Evolutionary conservation across 2,329 filamentous ascomycete genomes (phyloP).

Genomic region (Fusarium sp.): DNA sequence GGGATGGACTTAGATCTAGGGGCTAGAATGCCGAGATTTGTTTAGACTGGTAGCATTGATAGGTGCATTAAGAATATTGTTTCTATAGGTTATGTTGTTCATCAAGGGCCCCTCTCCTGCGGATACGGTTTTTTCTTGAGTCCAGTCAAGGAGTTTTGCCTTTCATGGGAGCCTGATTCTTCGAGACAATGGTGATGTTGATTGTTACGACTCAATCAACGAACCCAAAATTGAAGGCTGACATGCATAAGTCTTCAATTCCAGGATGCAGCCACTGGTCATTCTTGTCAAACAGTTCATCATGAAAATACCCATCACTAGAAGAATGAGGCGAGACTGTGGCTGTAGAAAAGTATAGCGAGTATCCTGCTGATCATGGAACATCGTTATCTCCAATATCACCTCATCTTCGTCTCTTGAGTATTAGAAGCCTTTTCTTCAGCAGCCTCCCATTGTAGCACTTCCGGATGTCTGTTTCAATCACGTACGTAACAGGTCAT

Average conservation of each 20-base stretch:
- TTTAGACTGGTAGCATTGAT: constrained; percentile 12
- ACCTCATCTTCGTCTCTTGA: too few species aligned
- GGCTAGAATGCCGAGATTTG: not conserved
- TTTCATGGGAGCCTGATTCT: not conserved
- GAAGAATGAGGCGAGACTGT: too few species aligned
- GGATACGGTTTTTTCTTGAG: not conserved
- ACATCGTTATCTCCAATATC: too few species aligned
- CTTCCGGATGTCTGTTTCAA: too few species aligned
- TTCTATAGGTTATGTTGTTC: not conserved
- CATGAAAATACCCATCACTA: too few species aligned
- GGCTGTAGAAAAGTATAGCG: too few species aligned
- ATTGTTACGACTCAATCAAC: not conserved
- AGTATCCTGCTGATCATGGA: too few species aligned
- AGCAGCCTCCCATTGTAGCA: too few species aligned
- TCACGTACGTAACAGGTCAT: too few species aligned
- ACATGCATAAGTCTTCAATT: not conserved
- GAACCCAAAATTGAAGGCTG: not conserved
- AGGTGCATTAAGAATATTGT: not conserved
- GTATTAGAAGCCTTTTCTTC: too few species aligned
- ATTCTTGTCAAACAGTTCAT: not conserved
- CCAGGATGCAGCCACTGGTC: not conserved
- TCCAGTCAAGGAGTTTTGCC: not conserved
- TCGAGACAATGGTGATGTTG: not conserved
- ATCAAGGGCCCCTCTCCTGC: too few species aligned
- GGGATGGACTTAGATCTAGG: constrained; percentile 3